Conservation (phyloP, 202 grass and related monocot genomes). For the Musa balbisiana region DNA sequence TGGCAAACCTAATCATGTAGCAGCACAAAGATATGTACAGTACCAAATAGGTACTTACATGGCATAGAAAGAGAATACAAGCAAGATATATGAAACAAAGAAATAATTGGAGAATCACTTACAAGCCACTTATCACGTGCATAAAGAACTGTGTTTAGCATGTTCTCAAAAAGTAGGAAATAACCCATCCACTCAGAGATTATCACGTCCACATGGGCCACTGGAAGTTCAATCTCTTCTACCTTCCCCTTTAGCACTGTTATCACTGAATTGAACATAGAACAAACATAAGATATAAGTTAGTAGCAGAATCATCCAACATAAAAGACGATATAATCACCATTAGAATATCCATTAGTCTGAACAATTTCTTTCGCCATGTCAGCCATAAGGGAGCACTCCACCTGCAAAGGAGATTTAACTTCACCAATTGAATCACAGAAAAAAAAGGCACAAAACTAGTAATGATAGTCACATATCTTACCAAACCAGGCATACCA, state of each 20-base stretch:
- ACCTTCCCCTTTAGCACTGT: constrained; percentile 94
- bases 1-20: too few species aligned
- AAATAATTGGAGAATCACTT: constrained; percentile 28
- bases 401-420: constrained; percentile 55
- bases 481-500: background rate
- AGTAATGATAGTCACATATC: background rate
- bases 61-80: background rate
- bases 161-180: constrained; percentile 96
- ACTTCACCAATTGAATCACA: constrained; percentile 2
- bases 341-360: constrained; percentile 75
- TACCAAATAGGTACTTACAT: background rate
- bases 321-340: constrained; percentile 32
- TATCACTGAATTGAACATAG: constrained; percentile 50
- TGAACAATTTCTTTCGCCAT: constrained; percentile 96
- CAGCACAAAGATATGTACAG: background rate
- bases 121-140: constrained; percentile 99
- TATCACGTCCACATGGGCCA: constrained; percentile 87
- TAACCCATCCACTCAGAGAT: constrained; percentile 99
- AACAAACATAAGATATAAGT: constrained; percentile 2
- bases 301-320: constrained; percentile 11
- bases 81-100: background rate
- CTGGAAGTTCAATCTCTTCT: constrained; percentile 92
- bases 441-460: background rate
- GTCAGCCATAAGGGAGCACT: constrained; percentile 95
- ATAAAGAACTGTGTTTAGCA: constrained; percentile 96